Base-by-base conservation (phyloP, 2,329 filamentous ascomycete genomes). In the Scedosporium apiospermum region DNA sequence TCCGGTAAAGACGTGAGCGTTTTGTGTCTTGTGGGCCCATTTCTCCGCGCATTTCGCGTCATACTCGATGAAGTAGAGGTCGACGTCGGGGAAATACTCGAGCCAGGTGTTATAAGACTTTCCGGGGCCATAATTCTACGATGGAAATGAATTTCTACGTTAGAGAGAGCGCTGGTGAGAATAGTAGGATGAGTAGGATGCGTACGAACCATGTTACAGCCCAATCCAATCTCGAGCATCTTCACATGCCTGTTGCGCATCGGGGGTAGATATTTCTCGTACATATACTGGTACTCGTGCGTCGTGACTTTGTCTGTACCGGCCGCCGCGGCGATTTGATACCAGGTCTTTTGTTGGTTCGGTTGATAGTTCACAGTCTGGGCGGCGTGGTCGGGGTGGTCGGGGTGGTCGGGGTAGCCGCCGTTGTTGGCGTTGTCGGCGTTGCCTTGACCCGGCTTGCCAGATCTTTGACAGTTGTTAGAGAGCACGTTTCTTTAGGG, bases 11-110 rank as follows among this genome's bases (percentile, higher is more conserved):
- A 78, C 73, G 27, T 73, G 76, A 1, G 73, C 73, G 5, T 69
- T 71, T 2, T 67, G 68, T 1, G 69, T 74, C 23, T 74, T 71
- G 57, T 68, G 64, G 5, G 71, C 70, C 70, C 73, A 76, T 34
- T 72, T 71, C 34, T 70, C 64, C 3, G 71, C 75, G 61, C 76
- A 78, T 3, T 64, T 66, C 7, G 65, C 69, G 62, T 78, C 71
- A 62, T 71, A 72, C 59, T 78, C 76, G 63, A 78, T 76, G 63
- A 74, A 76, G 65, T 77, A 77, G 18, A 78, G 68, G 30, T 77
- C 72, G 7, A 78, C 68, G 16, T 72, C 61, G 1, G 73, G 68
- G 44, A 78, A 72, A 62, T 73, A 77, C 38, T 76, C 74, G 3
- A 74, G 69, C 74, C 74, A 77, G 16, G 74, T 75, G 65, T 74